Percentiles rank a stretch among this genome's conserved stretches.
Conservation (phyloP, 2,329 filamentous ascomycete genomes). For the Aaosphaeria arxii region DNA sequence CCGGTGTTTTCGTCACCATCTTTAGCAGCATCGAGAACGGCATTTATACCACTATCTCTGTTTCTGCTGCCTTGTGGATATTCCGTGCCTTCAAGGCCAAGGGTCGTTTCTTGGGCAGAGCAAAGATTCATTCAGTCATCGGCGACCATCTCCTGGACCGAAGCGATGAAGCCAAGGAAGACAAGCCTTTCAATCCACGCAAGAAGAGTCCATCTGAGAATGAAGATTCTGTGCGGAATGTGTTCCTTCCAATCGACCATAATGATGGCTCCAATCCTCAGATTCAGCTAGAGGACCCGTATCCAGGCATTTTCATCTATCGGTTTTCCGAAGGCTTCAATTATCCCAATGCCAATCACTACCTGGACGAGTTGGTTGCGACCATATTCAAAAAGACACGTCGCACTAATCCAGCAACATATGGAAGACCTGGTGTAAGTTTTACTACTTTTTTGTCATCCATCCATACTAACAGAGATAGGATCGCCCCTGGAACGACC, state of each 20-base stretch:
- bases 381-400: conserved; percentile 60
- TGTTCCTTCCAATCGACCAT: conserved; percentile 86
- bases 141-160: conserved; percentile 66
- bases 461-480: conserved; percentile 1
- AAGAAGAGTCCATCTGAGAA: conserved; percentile 16
- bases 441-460: neutral
- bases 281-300: conserved; percentile 72
- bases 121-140: conserved; percentile 82
- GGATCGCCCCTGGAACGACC: conserved; percentile 94
- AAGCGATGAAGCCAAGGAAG: conserved; percentile 27
- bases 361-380: conserved; percentile 65
- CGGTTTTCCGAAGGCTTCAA: conserved; percentile 95
- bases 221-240: conserved; percentile 60
- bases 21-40: conserved; percentile 89
- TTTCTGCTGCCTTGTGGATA: conserved; percentile 74
- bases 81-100: conserved; percentile 80
- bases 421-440: conserved; percentile 43
- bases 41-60: conserved; percentile 79
- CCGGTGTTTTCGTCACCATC: conserved; percentile 84
- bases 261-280: conserved; percentile 85
- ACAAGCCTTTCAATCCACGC: conserved; percentile 4
- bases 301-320: conserved; percentile 95
- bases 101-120: conserved; percentile 69
- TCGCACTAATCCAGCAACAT: conserved; percentile 70
- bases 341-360: conserved; percentile 90